These are phyloP conservation scores for Colletotrichum camelliae DNA, from an alignment of 2,329 filamentous ascomycete species.

Conservation along the genomic window DNA sequence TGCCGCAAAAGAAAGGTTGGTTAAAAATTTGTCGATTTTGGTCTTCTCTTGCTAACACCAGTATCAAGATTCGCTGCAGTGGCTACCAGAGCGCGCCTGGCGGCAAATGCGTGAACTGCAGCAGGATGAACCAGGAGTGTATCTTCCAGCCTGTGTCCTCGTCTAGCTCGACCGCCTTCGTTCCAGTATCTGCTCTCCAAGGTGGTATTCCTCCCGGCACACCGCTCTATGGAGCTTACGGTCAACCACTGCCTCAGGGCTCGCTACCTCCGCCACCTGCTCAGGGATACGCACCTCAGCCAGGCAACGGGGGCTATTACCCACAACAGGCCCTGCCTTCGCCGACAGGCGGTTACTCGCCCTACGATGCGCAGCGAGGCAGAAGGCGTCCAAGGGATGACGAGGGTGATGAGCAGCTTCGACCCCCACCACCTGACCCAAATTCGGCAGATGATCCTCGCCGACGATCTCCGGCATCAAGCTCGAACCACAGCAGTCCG, in stretches of 20 bases:
- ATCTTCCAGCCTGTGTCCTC: constrained; percentile 66
- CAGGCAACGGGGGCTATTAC: constrained; percentile 40
- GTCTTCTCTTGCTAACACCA: neutral
- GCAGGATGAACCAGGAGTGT: constrained; percentile 66
- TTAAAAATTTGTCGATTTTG: neutral
- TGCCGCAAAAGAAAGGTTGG: constrained; percentile 66
- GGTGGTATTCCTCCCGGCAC: constrained; percentile 63
- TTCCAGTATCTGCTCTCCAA: constrained; percentile 63
- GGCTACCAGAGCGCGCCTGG: constrained; percentile 64
- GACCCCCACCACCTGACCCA: constrained; percentile 49
- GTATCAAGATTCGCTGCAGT: constrained; percentile 61
- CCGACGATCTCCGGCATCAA: constrained; percentile 56
- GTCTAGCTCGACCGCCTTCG: constrained; percentile 61
- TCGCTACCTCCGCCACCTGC: constrained; percentile 10
- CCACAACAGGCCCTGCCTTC: constrained; percentile 44
- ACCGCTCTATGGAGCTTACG: constrained; percentile 62
- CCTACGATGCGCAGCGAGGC: constrained; percentile 39
- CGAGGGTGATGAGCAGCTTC: constrained; percentile 44
- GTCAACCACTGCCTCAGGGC: constrained; percentile 52
- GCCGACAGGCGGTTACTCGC: constrained; percentile 48
- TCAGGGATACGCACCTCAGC: constrained; percentile 14
- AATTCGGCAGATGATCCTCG: constrained; percentile 52
- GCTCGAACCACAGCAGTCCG: constrained; percentile 53
- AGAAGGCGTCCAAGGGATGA: constrained; percentile 43
- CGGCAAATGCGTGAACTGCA: constrained; percentile 66